Conservation (phyloP, 257 asterid species). For the Capsicum baccatum region DNA sequence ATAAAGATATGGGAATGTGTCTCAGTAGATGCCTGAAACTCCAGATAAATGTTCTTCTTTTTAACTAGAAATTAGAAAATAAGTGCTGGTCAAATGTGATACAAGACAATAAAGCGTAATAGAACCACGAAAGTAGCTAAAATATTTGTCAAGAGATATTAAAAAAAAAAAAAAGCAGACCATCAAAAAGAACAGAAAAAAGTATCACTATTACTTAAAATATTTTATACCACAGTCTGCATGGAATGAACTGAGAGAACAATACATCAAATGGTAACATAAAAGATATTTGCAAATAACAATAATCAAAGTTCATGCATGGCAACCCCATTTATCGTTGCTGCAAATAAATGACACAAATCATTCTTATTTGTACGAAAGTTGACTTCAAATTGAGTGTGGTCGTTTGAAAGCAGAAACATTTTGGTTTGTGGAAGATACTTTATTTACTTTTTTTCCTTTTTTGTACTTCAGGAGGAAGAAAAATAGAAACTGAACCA, state of each 20-base stretch:
- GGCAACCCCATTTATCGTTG: background rate
- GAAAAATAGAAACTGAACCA: background rate
- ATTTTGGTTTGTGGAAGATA: conserved; percentile 5
- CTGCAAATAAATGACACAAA: conserved; percentile 2
- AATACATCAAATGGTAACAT: background rate
- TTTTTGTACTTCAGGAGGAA: background rate
- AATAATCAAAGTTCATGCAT: background rate
- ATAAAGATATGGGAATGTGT: conserved; percentile 16
- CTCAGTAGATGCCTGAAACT: background rate
- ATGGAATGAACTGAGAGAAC: conserved; percentile 13
- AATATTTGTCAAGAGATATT: conserved; percentile 4
- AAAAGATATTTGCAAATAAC: conserved; percentile 3
- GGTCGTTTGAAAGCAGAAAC: conserved; percentile 14
- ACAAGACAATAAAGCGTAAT: background rate
- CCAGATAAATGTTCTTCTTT: conserved; percentile 20
- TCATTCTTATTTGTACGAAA: background rate
- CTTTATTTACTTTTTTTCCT: background rate
- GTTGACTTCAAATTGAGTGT: background rate
- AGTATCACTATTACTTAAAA: background rate
- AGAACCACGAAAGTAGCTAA: conserved; percentile 12
- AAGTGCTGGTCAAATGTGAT: background rate
- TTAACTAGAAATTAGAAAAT: conserved; percentile 16
- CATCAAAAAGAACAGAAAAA: background rate
- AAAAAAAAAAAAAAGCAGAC: background rate
- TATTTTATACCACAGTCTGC: background rate